Evolutionary conservation across 2,329 filamentous ascomycete genomes (phyloP), one percentile per base, ranked within the genome.

Genomic region (Zelopaecilomyces penicillatus): DNA sequence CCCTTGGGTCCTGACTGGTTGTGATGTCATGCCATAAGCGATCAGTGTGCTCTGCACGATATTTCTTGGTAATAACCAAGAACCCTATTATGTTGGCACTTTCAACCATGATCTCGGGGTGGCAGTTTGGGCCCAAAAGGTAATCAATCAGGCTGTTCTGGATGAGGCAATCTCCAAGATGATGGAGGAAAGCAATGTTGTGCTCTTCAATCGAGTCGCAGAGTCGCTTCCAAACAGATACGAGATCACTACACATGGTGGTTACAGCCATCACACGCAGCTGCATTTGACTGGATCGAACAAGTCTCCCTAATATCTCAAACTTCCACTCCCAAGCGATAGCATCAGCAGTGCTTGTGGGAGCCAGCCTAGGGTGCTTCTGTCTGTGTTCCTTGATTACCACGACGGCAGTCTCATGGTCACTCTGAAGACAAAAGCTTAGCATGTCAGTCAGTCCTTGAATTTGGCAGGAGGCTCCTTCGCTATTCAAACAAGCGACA

Each of bases 211-310:
- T 66, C 53, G 47, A 58, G 44, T 75, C 73, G n/a, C 71, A 71
- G 51, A 76, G 69, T 6, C 69, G 69, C 45, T 74, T 76, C 73
- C 82, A 93, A 27, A 87, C 69, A 0, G 63, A 58, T 6, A 94
- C 75, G 32, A 96, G 71, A 30, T 87, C 81, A 6, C 58, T 60
- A 52, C 86, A 85, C 76, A 96, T 83, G 19, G 70, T 71, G n/a
- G 80, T 76, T 41, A 91, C 82, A 19, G 87, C 88, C 59, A 80
- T 75, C 9, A 94, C 85, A 33, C 91, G 83, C 33, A 96, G 71
- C 57, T 95, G 87, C 88, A 97, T 95, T 56, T 91, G 87, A 32
- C 86, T 83, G 46, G 87, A 91, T 56, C 77, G 80, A 42, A 96
- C 82, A 52, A 91, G 80, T 52, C 79, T 83, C 54, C 79, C 80